Evolutionary conservation across 495 filamentous ascomycete genomes (phyloP).

Genomic region (Lasiosphaeria hispida): DNA sequence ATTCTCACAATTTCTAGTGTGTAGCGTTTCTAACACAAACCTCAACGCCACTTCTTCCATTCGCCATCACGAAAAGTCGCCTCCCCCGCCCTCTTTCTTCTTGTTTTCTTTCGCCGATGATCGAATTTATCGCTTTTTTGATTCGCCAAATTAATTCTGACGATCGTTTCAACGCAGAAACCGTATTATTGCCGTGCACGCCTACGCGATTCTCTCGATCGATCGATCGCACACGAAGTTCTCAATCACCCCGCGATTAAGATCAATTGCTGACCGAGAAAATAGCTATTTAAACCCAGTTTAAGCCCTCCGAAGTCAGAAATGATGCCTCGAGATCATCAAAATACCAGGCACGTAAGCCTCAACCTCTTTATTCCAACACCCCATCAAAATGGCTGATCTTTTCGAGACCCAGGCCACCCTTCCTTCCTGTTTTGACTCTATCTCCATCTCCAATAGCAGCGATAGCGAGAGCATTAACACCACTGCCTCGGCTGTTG

Average conservation of each 20-base stretch:
- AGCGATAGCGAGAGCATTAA: constrained; percentile 3
- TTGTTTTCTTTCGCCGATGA: neutral
- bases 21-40: too few relatives aligned
- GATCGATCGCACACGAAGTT: neutral
- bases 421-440: constrained; percentile 17
- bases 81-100: neutral
- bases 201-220: too few relatives aligned
- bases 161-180: too few relatives aligned
- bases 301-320: constrained; percentile 1
- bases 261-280: constrained; percentile 4
- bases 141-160: neutral
- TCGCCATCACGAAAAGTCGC: neutral
- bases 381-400: neutral
- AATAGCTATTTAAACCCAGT: neutral
- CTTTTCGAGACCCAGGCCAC: constrained; percentile 25
- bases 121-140: too few relatives aligned
- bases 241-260: neutral
- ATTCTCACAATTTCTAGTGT: too few relatives aligned
- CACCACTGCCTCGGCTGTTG: neutral
- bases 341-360: neutral
- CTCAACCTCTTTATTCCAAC: neutral
- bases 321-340: neutral
- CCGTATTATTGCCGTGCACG: too few relatives aligned
- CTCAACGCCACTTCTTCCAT: too few relatives aligned
- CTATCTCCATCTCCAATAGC: neutral